Base-by-base conservation (phyloP, 2,329 filamentous ascomycete species). In the Cordyceps farinosa region DNA sequence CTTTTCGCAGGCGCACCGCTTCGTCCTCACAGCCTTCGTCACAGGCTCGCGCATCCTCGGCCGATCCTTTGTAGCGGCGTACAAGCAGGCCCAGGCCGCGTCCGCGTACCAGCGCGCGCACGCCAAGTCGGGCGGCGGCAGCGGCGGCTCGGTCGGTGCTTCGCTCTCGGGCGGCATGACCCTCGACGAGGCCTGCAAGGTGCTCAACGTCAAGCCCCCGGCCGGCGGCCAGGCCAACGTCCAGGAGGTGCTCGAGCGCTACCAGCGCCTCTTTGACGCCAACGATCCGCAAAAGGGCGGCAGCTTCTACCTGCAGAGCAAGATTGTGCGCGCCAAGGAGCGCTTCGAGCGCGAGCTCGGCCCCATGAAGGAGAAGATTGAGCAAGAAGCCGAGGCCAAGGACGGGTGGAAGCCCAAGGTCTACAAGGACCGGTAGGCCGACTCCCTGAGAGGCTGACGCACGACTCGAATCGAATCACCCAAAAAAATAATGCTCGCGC, bases 291-390 rank as follows among this genome's bases (percentile, higher is more conserved):
- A 96, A 77, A 97, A 97, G 73, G 95, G 95, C 42, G 95, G 95
- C 60, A 97, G 92, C 72, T 99, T 99, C 78, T 99, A 99, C 77
- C 83, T 99, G 55, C 95, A 99, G 79, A 98, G 94, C 83, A 99
- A 99, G 80, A 87, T 99, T 62, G 79, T 98, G 69, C 84, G 95
- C 66, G 95, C 95, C 64, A 86, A 94, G 71, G 94, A 99, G 79
- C 83, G 95, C 67, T 90, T 99, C 78, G 94, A 98, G 80, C 84
- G 89, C 70, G 94, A 99, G 78, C 80, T 95, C 47, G 83, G 87
- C 67, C 87, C 90, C 64, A 84, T 88, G 65, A 82, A 87, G 71
- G 88, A 91, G 73, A 87, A 88, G 73, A 83, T 84, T 15, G 87
- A 88, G 69, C 82, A 87, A 71, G 92, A 96, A 72, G 88, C 89